These are phyloP conservation scores for Tilletia indica DNA, from an alignment of 1,284 basidiomycete genomes.

Conservation along the genomic window DNA sequence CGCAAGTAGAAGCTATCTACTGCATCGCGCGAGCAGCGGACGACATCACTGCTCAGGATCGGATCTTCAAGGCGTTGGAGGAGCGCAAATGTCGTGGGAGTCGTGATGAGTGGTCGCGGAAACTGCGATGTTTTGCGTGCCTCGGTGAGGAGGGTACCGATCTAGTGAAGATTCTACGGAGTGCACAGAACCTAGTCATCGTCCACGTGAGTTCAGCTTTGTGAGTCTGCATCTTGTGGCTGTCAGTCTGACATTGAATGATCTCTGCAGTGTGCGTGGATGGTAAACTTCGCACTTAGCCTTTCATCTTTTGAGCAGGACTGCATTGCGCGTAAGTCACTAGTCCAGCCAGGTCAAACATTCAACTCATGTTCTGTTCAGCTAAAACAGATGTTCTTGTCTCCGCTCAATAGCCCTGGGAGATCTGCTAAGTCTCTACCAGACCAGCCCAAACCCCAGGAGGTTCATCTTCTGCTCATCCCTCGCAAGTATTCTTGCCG, in stretches of 20 bases:
- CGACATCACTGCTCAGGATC: constrained; percentile 40
- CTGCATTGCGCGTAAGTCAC: constrained; percentile 28
- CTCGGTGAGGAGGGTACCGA: background rate
- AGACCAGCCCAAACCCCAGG: constrained; percentile 57
- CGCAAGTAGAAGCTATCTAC: constrained; percentile 59
- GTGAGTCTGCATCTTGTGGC: background rate
- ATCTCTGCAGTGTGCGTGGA: constrained; percentile 43
- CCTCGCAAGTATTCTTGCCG: constrained; percentile 57
- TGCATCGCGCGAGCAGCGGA: constrained; percentile 63
- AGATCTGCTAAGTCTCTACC: constrained; percentile 62
- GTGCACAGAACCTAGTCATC: background rate
- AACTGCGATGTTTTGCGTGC: background rate
- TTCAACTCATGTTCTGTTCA: background rate
- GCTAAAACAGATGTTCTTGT: background rate
- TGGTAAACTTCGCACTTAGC: constrained; percentile 41
- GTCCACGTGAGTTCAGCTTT: constrained; percentile 13
- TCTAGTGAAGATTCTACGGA: background rate
- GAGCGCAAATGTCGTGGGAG: background rate
- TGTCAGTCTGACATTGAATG: background rate
- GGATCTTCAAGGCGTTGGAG: constrained; percentile 35
- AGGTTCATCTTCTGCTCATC: constrained; percentile 65
- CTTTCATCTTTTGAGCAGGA: constrained; percentile 34
- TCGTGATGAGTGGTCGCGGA: background rate
- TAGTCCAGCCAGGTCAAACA: background rate
- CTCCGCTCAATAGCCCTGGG: constrained; percentile 34